Base-by-base conservation (phyloP, 352 stramenopile genomes). In the Pilasporangium apinafurcum region DNA sequence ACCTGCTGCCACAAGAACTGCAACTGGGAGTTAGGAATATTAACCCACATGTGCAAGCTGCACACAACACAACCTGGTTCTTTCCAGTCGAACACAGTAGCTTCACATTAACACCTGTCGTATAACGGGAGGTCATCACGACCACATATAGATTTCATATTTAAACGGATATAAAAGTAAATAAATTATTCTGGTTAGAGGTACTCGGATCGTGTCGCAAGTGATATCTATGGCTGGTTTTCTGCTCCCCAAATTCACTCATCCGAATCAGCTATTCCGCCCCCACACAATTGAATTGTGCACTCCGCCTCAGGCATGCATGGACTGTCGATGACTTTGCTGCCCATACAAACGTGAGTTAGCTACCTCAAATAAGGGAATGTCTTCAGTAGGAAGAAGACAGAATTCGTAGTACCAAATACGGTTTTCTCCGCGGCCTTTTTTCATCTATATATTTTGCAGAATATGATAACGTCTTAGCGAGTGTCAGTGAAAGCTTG, bases 391-490 rank as follows among this genome's bases (percentile, higher is more conserved):
- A 24, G 13, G 27, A 21, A 30, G 2, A 4, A 47, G 30, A 18
- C 21, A 9, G 37, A 25, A 24, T 52, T 1, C 17, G 2, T 28
- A 48, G 17, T 66, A 92, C 67, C 77, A 92, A 34, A 96, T 88
- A 9, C 88, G 81, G 39, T 95, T 84, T 39, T 97, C 86, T 21
- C 80, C 90, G 17, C 86, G 86, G 6, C 88, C 92, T 56, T 98
- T 98, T 43, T 92, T 92, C 62, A 89, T 86, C 75, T 88, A 32
- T 16, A 53, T n/a, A 36, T 24, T 8, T 36, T 49, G 18, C 4
- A 51, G 8, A 53, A 27, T 1, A 25, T n/a, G n/a, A n/a, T n/a
- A n/a, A n/a, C n/a, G n/a, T n/a, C n/a, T n/a, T n/a, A n/a, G n/a
- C n/a, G n/a, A n/a, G n/a, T n/a, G n/a, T n/a, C n/a, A n/a, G n/a